A percentile compares a stretch with the other conserved stretches of the same genome.
phyloP scores from a whole-genome alignment of 176 grass and related monocot genomes.

The Otatea glauca region DNA sequence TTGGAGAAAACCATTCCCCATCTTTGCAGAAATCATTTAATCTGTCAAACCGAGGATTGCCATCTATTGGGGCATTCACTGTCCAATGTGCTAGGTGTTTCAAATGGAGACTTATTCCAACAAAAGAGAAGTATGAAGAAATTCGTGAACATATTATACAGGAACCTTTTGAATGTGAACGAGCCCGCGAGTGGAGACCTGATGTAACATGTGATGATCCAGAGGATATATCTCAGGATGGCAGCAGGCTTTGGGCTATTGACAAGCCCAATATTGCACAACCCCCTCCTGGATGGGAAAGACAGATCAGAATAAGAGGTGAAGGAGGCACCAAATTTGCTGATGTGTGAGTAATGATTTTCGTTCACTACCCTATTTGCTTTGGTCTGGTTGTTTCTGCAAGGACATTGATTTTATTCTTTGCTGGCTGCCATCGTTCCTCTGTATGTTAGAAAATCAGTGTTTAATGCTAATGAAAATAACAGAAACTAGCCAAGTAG shows the following conservation, averaged over 20 bases:
- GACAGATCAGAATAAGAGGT: conserved; percentile 90
- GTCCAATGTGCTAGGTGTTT: conserved; percentile 92
- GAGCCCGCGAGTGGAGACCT: conserved; percentile 79
- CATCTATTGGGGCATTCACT: conserved; percentile 93
- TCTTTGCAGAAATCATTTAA: conserved; percentile 47
- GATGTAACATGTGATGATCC: conserved; percentile 69
- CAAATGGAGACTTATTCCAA: conserved; percentile 98
- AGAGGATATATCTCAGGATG: conserved; percentile 97
- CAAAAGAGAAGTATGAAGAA: conserved; percentile 93
- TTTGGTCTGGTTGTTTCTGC: conserved; percentile 36
- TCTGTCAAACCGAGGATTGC: conserved; percentile 43
- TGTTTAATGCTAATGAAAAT: background rate
- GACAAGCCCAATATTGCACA: conserved; percentile 94
- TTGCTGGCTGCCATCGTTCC: conserved; percentile 1
- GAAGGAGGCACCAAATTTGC: conserved; percentile 97
- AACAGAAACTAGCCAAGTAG: conserved; percentile 20
- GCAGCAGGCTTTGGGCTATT: conserved; percentile 94
- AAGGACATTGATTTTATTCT: background rate
- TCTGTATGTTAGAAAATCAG: background rate
- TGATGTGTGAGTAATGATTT: conserved; percentile 75
- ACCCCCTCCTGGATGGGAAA: conserved; percentile 90
- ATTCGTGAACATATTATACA: conserved; percentile 85
- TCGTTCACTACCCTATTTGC: conserved; percentile 16
- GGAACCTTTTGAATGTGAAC: conserved; percentile 77
- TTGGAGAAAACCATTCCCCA: conserved; percentile 44